These are phyloP conservation scores for Taxawa tesnikishii DNA, from an alignment of 2,329 filamentous ascomycete species.

Conservation along the genomic window DNA sequence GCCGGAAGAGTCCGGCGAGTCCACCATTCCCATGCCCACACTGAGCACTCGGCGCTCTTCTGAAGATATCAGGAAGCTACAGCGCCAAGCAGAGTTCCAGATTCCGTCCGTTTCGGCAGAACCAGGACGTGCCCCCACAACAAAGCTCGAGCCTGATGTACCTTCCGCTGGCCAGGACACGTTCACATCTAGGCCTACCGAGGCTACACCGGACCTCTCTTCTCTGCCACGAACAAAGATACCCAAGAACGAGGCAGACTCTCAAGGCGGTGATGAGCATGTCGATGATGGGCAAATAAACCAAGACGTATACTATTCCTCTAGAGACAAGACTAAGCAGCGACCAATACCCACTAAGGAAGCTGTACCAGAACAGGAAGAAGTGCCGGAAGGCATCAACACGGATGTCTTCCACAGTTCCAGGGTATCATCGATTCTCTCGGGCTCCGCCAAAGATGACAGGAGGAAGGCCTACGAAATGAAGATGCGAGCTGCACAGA, in stretches of 20 bases:
- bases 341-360: constrained; percentile 14
- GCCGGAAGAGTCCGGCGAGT: constrained; percentile 24
- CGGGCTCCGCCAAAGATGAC: constrained; percentile 7
- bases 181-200: constrained; percentile 40
- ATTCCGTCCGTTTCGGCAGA: constrained; percentile 41
- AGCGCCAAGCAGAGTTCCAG: constrained; percentile 32
- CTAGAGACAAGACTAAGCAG: constrained; percentile 2
- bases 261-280: constrained; percentile 29
- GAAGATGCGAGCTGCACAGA: constrained; percentile 18
- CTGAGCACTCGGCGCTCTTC: no score
- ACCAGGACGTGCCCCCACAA: constrained; percentile 19
- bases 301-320: constrained; percentile 40
- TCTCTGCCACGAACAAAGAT: constrained; percentile 43
- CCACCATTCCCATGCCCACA: constrained; percentile 27
- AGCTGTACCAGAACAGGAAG: constrained; percentile 22
- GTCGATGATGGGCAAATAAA: constrained; percentile 35
- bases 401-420: constrained; percentile 50
- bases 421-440: constrained; percentile 7
- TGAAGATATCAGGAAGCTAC: constrained; percentile 32
- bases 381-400: constrained; percentile 46
- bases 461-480: constrained; percentile 9
- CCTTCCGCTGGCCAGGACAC: constrained; percentile 36
- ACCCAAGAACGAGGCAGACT: constrained; percentile 36
- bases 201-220: constrained; percentile 35
- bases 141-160: no score